Base-by-base conservation (phyloP, 140 eudicot genomes). In the Anethum foeniculum region DNA sequence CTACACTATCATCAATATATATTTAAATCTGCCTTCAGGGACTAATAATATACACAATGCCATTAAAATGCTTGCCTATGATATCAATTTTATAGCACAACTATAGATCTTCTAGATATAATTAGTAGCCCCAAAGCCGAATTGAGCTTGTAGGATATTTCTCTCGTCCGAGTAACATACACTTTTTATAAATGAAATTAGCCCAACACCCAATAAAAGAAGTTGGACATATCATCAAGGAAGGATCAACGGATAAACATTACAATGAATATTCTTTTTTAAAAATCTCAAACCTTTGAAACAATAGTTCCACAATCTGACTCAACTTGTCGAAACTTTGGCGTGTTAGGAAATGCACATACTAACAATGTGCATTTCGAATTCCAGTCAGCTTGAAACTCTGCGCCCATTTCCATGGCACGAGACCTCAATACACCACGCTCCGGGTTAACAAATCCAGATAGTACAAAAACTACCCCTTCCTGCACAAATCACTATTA, bases 361-460 rank as follows among this genome's bases (percentile, higher is more conserved):
- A 74, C 49, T 39, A 41, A 36, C 83, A 96, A 88, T 14, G 98
- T 96, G 90, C 97, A 89, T 54, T 85, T 84, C 15, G 90, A 75
- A 82, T 87, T 91, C 98, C 99, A 90, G 84, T 96, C 99, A 67
- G 85, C 94, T 83, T 93, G 94, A 93, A 82, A 96, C 75, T 88
- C 86, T 19, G 98, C 97, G 71, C 99, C 98, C 97, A 96, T 89
- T 85, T 96, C 97, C 89, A 96, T 80, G 27, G 94, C 96, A 76
- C 85, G 96, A 51, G 97, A 96, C 77, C 98, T 81, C 84, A 96
- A 84, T 10, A 71, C 83, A 79, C 91, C 83, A 23, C 98, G 92
- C 82, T 96, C 98, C 8, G 99, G 99, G 79, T 92, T 92, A 74
- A 95, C 90, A 88, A 95, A 92, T 71, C 99, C 97, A 2, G 99